Percentiles rank a stretch among this genome's conserved stretches.
Conservation (phyloP, 2,329 filamentous ascomycete species). For the Aureobasidium sp. region DNA sequence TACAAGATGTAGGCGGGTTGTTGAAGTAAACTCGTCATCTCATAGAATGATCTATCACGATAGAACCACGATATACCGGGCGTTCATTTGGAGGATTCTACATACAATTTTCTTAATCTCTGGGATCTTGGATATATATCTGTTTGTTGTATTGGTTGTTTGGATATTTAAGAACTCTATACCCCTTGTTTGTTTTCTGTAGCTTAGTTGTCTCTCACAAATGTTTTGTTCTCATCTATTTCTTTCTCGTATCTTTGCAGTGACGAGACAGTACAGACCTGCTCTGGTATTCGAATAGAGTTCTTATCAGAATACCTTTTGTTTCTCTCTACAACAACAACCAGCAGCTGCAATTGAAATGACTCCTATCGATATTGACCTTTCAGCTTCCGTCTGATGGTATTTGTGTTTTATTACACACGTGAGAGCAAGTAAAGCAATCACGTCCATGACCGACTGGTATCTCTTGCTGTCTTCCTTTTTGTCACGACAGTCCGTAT, state of each 20-base stretch:
- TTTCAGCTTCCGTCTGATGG: no score
- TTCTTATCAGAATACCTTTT: not conserved
- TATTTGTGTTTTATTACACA: no score
- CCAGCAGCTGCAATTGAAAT: no score
- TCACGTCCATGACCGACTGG: no score
- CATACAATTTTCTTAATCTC: not conserved
- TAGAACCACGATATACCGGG: not conserved
- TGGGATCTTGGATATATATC: not conserved
- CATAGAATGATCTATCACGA: not conserved
- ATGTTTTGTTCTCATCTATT: not conserved
- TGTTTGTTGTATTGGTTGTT: not conserved
- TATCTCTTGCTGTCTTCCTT: no score
- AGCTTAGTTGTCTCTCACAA: not conserved
- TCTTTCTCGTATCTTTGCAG: no score
- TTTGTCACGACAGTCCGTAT: no score
- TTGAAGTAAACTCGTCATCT: constrained; percentile 5
- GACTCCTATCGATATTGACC: no score
- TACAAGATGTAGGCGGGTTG: constrained; percentile 28
- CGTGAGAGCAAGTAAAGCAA: no score
- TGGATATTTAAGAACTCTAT: not conserved
- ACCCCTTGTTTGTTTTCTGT: not conserved
- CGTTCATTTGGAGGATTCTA: not conserved
- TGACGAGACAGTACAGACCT: no score
- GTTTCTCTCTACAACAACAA: no score
- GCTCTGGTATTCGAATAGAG: no score